Conservation (phyloP, 176 grass and related monocot species). For the Aegilops sharonensis region DNA sequence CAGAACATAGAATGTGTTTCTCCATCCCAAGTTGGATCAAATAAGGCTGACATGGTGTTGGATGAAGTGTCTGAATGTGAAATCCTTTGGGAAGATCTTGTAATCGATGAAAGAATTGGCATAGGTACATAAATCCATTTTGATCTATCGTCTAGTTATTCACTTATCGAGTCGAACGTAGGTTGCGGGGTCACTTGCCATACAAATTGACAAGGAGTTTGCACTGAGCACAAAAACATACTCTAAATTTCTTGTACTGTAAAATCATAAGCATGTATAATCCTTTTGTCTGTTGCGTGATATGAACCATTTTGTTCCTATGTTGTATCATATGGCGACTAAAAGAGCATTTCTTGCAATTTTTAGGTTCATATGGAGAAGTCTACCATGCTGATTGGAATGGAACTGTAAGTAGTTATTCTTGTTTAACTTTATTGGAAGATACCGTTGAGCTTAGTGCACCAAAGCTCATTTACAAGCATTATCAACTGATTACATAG, state of each 20-base stretch:
- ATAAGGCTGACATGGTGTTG: slow-evolving; percentile 54
- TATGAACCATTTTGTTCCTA: background rate
- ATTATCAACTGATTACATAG: background rate
- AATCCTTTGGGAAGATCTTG: slow-evolving; percentile 87
- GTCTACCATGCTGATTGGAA: slow-evolving; percentile 95
- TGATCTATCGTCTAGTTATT: slow-evolving; percentile 9
- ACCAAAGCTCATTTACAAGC: background rate
- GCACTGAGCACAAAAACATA: slow-evolving; percentile 13
- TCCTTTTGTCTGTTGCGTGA: slow-evolving; percentile 6
- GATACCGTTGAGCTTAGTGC: background rate
- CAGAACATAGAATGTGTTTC: slow-evolving; percentile 43
- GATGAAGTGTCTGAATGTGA: slow-evolving; percentile 89
- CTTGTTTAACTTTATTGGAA: background rate
- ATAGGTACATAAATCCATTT: slow-evolving; percentile 53
- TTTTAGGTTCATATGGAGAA: slow-evolving; percentile 93
- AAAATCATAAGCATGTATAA: slow-evolving; percentile 11
- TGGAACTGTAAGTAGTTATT: slow-evolving; percentile 71
- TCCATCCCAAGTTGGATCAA: slow-evolving; percentile 42
- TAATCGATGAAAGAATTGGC: slow-evolving; percentile 89
- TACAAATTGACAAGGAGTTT: slow-evolving; percentile 18
- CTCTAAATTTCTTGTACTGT: background rate
- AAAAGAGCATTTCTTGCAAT: slow-evolving; percentile 28
- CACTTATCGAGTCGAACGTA: background rate
- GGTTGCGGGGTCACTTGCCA: background rate
- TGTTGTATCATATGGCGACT: slow-evolving; percentile 4